Evolutionary conservation across 2,329 filamentous ascomycete species (phyloP).

Genomic region (Diplodia sapinea): DNA sequence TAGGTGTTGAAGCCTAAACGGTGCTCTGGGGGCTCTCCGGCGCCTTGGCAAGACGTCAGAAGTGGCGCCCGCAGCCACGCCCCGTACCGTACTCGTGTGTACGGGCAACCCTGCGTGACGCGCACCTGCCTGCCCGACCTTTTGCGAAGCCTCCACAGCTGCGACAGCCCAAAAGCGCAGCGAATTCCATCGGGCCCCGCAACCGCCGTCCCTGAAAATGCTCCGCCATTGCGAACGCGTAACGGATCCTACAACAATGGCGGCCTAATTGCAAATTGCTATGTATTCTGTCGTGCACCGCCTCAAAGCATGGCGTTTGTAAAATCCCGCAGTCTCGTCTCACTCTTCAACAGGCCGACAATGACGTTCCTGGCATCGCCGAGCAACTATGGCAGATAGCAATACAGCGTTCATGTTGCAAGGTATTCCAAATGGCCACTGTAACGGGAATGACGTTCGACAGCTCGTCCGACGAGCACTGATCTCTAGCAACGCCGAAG

Average conservation of each 20-base stretch:
- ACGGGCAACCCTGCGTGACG: background rate
- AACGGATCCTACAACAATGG: background rate
- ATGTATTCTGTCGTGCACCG: background rate
- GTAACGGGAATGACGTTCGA: no score
- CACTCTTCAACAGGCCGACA: no score
- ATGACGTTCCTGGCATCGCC: no score
- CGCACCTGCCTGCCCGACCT: background rate
- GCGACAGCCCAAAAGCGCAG: conserved; percentile 3
- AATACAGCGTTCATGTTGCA: no score
- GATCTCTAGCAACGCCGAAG: no score
- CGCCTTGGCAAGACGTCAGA: conserved; percentile 19
- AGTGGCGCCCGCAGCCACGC: conserved; percentile 4
- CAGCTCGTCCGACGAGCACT: no score
- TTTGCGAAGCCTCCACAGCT: conserved; percentile 22
- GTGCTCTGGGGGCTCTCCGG: conserved; percentile 11
- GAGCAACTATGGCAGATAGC: no score
- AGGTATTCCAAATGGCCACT: no score
- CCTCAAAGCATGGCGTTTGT: background rate
- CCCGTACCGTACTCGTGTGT: conserved; percentile 7
- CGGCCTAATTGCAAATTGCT: background rate
- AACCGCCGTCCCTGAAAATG: background rate
- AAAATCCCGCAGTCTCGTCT: no score
- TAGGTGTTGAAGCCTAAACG: conserved; percentile 28
- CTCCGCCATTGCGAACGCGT: conserved; percentile 19
- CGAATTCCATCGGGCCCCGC: background rate